Base-by-base conservation (phyloP, 495 filamentous ascomycete genomes). In the Aspergillus funiculosus region DNA sequence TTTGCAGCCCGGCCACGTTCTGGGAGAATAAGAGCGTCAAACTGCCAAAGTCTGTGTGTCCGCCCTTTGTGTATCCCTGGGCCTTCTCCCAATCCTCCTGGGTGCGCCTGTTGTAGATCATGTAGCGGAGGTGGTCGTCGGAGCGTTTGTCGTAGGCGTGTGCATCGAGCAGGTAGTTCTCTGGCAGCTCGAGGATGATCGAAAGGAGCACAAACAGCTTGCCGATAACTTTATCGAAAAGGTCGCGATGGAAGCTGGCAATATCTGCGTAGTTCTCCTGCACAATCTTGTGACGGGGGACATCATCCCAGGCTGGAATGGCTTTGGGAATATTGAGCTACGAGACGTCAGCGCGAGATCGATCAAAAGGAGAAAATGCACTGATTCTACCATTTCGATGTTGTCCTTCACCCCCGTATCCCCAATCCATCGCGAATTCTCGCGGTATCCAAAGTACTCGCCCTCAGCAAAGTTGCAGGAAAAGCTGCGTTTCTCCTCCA, bases 21-120 rank as follows among this genome's bases (percentile, higher is more conserved):
- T 80, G 77, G 21, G 70, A 63, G 61, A 77, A 79, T 0, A 79
- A 59, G n/a, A 80, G 53, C 0, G 75, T 79, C 21, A 78, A 38
- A 20, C 63, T 71, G 19, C 71, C 72, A 43, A 75, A 78, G 54
- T 80, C 77, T 8, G 73, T 78, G 50, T 79, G 76, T 1, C 73
- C 76, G n/a, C 66, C 61, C 6, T 58, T 60, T 39, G 65, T 72
- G 17, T 68, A 62, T 32, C 61, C 66, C 24, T 70, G 62, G 13
- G 54, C 63, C 9, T 63, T 62, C 3, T 58, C 71, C 39, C 71
- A 63, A 32, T 75, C 73, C 30, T 74, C 74, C 2, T 62, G 57
- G 0, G 65, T 64, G 6, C 76, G 70, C 0, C 66, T 59, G 43
- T 69, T 61, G 53, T 78, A 79, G 42, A 73, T 72, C 75, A 79